Conservation (phyloP, 2,329 filamentous ascomycete genomes). For the Lasiodiplodia citricola region DNA sequence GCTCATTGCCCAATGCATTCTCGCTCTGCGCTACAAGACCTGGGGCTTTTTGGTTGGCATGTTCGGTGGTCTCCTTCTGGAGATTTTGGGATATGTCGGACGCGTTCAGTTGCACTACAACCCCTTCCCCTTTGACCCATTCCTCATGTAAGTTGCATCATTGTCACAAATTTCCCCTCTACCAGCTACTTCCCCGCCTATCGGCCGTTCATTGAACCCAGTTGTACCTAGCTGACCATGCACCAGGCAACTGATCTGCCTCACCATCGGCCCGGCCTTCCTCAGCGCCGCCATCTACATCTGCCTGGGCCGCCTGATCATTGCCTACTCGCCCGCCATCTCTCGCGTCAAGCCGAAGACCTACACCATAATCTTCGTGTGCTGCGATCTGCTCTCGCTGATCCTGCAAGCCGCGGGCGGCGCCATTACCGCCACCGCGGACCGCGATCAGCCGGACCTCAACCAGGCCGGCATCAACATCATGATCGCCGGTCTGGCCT, state of each 20-base stretch:
- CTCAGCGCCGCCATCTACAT: conserved; percentile 62
- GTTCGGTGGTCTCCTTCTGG: conserved; percentile 54
- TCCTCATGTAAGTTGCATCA: conserved; percentile 53
- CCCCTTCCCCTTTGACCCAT: conserved; percentile 55
- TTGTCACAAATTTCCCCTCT: too few species aligned
- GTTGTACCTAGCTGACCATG: not conserved
- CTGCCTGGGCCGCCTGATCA: conserved; percentile 61
- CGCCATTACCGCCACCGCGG: conserved; percentile 60
- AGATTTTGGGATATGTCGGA: conserved; percentile 62
- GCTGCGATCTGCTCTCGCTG: conserved; percentile 64
- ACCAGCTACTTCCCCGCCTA: too few species aligned
- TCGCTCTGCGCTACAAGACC: conserved; percentile 59
- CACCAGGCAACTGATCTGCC: conserved; percentile 59
- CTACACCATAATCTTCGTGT: conserved; percentile 66
- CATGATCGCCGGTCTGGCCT: conserved; percentile 63
- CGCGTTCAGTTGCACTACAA: conserved; percentile 60
- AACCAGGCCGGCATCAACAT: conserved; percentile 54
- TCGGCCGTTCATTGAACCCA: too few species aligned
- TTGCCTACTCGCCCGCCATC: conserved; percentile 55
- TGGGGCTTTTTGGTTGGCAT: conserved; percentile 62
- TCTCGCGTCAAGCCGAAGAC: conserved; percentile 40
- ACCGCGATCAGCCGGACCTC: conserved; percentile 46
- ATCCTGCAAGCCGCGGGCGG: conserved; percentile 64
- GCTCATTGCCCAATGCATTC: conserved; percentile 53
- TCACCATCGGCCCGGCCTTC: conserved; percentile 64